Evolutionary conservation across 331 rosid species (phyloP).

Genomic region (Pyrus hybrid): DNA sequence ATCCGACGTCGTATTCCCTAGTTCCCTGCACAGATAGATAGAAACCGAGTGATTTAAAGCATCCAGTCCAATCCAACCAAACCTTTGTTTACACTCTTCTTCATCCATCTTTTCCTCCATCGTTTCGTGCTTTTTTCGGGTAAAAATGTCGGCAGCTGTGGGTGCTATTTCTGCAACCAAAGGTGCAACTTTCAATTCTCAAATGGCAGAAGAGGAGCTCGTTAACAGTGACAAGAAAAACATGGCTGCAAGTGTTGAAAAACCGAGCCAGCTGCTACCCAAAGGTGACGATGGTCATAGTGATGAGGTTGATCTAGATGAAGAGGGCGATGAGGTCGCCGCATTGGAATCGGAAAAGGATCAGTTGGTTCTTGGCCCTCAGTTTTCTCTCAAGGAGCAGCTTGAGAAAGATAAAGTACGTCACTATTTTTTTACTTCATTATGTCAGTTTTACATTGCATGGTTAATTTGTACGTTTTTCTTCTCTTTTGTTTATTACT

Average conservation of each 20-base stretch:
- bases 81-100: not conserved
- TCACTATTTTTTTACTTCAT: not conserved
- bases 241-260: slow-evolving; percentile 19
- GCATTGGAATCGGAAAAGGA: slow-evolving; percentile 36
- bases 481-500: not conserved
- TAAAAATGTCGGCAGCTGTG: slow-evolving; percentile 57
- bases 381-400: slow-evolving; percentile 67
- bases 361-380: slow-evolving; percentile 61
- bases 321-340: slow-evolving; percentile 38
- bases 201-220: slow-evolving; percentile 33
- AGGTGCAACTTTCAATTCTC: slow-evolving; percentile 39
- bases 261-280: slow-evolving; percentile 11
- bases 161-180: slow-evolving; percentile 57
- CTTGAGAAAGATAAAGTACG: slow-evolving; percentile 82
- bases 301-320: slow-evolving; percentile 27
- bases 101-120: not conserved
- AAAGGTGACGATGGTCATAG: slow-evolving; percentile 4
- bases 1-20: not conserved
- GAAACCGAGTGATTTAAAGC: not conserved
- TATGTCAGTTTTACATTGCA: not conserved
- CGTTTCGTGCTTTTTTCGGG: not conserved
- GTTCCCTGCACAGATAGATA: not conserved
- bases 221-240: slow-evolving; percentile 21
- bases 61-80: not conserved
- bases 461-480: not conserved